These are phyloP conservation scores for Pleurotus eryngii DNA, from an alignment of 768 basidiomycete species.

Conservation along the genomic window DNA sequence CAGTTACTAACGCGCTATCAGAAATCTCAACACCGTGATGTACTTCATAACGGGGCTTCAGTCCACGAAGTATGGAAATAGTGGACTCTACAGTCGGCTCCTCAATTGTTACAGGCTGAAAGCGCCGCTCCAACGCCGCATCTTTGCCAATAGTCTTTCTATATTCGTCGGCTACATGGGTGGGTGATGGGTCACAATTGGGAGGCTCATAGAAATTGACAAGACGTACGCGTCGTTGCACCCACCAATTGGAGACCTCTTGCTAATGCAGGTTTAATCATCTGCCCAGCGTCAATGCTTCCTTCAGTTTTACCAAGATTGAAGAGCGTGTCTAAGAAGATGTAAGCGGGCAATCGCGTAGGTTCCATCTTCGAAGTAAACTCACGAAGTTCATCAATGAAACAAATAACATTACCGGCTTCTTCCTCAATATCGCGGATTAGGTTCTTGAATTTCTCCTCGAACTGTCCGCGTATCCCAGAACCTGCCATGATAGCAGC, in stretches of 20 bases:
- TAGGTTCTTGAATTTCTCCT: slow-evolving; percentile 89
- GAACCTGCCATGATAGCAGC: slow-evolving; percentile 85
- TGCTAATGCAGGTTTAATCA: slow-evolving; percentile 91
- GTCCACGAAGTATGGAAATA: slow-evolving; percentile 81
- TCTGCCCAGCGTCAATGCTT: slow-evolving; percentile 87
- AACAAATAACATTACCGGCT: slow-evolving; percentile 81
- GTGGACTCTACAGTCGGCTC: slow-evolving; percentile 86
- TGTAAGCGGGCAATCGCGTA: neutral
- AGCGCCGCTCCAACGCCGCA: slow-evolving; percentile 85
- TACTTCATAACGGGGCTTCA: slow-evolving; percentile 83
- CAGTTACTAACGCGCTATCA: slow-evolving; percentile 84
- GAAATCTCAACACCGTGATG: slow-evolving; percentile 94
- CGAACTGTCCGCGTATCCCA: slow-evolving; percentile 88
- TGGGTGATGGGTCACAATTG: slow-evolving; percentile 16
- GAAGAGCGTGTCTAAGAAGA: slow-evolving; percentile 62
- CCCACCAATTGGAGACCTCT: slow-evolving; percentile 86
- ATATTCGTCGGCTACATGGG: slow-evolving; percentile 67
- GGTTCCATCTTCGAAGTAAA: slow-evolving; percentile 14
- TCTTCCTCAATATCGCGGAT: slow-evolving; percentile 89
- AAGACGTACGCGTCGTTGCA: slow-evolving; percentile 76
- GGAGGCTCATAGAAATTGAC: neutral
- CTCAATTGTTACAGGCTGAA: slow-evolving; percentile 86
- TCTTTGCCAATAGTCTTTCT: slow-evolving; percentile 91
- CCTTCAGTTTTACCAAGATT: slow-evolving; percentile 91
- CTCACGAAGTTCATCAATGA: slow-evolving; percentile 93